Evolutionary conservation across 2,329 filamentous ascomycete species (phyloP).

Genomic region (Fusarium proliferatum): DNA sequence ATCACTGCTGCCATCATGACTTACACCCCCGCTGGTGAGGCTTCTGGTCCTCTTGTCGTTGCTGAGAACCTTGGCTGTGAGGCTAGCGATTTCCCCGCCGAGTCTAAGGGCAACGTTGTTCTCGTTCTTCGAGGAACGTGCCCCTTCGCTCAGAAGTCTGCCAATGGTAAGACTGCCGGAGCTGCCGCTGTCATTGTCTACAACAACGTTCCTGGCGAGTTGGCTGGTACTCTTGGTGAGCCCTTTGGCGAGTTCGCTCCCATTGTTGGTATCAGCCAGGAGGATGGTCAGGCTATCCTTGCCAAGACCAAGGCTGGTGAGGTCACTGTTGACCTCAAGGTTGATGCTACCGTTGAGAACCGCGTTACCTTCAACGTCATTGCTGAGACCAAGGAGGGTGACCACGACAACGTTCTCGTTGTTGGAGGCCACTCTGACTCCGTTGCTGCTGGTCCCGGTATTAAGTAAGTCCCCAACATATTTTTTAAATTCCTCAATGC

Average conservation of each 20-base stretch:
- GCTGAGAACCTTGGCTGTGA: slow-evolving; percentile 66
- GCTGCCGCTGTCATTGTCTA: slow-evolving; percentile 69
- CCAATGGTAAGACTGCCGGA: slow-evolving; percentile 65
- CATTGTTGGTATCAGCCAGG: slow-evolving; percentile 63
- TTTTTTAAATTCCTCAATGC: background rate
- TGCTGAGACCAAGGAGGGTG: slow-evolving; percentile 61
- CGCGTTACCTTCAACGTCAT: slow-evolving; percentile 63
- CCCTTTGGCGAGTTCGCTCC: slow-evolving; percentile 60
- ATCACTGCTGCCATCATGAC: slow-evolving; percentile 50
- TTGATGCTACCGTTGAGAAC: slow-evolving; percentile 61
- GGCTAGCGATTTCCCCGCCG: slow-evolving; percentile 63
- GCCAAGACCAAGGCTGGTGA: slow-evolving; percentile 47
- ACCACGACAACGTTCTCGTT: slow-evolving; percentile 60
- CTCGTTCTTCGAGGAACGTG: slow-evolving; percentile 70
- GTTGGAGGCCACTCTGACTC: slow-evolving; percentile 61
- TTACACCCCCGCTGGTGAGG: slow-evolving; percentile 63
- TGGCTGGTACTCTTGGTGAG: slow-evolving; percentile 66
- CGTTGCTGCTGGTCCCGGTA: slow-evolving; percentile 63
- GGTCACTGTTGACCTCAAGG: slow-evolving; percentile 49
- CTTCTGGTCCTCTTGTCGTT: slow-evolving; percentile 56
- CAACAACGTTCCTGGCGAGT: slow-evolving; percentile 66
- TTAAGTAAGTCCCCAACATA: slow-evolving; percentile 57
- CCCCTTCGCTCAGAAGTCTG: slow-evolving; percentile 67
- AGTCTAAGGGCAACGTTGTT: slow-evolving; percentile 66
- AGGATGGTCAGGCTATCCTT: slow-evolving; percentile 54